Conservation (phyloP, 2,329 filamentous ascomycete species). For the Coniochaeta ligniaria region DNA sequence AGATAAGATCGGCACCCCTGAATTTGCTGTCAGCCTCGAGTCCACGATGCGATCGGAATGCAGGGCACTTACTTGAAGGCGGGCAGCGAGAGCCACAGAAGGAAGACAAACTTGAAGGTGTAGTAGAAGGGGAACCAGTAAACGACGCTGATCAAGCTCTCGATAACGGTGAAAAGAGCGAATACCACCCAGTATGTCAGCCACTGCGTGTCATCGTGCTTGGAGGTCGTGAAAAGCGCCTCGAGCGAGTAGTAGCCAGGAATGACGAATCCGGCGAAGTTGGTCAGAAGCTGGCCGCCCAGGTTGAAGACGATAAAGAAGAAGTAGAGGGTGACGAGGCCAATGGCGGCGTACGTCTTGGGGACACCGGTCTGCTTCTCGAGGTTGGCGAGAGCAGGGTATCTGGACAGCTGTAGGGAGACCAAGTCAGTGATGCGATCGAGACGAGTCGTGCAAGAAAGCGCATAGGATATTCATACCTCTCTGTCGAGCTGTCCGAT, state of each 20-base stretch:
- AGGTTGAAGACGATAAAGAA: slow-evolving; percentile 92
- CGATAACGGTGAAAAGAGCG: slow-evolving; percentile 72
- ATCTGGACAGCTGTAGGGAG: slow-evolving; percentile 68
- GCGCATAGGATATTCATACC: slow-evolving; percentile 42
- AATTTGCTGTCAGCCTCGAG: not conserved
- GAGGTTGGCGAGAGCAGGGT: slow-evolving; percentile 74
- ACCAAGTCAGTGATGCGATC: not conserved
- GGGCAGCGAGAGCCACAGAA: slow-evolving; percentile 96
- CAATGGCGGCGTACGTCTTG: slow-evolving; percentile 79
- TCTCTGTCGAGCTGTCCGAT: slow-evolving; percentile 76
- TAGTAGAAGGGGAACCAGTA: slow-evolving; percentile 99
- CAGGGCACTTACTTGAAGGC: slow-evolving; percentile 68
- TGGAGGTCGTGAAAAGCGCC: slow-evolving; percentile 65
- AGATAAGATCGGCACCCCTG: slow-evolving; percentile 92
- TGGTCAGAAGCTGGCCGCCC: slow-evolving; percentile 79
- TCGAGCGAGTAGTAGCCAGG: slow-evolving; percentile 79
- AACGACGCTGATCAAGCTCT: slow-evolving; percentile 76
- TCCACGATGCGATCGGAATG: slow-evolving; percentile 4
- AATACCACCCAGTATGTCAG: slow-evolving; percentile 87
- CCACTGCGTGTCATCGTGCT: slow-evolving; percentile 77
- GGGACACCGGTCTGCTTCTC: slow-evolving; percentile 78
- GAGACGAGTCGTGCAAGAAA: not conserved
- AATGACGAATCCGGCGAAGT: slow-evolving; percentile 75
- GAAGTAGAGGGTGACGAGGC: slow-evolving; percentile 72
- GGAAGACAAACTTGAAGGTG: slow-evolving; percentile 97